Base-by-base conservation (phyloP, 371 early-diverging fungal species). In the Sporodiniella umbellata region DNA sequence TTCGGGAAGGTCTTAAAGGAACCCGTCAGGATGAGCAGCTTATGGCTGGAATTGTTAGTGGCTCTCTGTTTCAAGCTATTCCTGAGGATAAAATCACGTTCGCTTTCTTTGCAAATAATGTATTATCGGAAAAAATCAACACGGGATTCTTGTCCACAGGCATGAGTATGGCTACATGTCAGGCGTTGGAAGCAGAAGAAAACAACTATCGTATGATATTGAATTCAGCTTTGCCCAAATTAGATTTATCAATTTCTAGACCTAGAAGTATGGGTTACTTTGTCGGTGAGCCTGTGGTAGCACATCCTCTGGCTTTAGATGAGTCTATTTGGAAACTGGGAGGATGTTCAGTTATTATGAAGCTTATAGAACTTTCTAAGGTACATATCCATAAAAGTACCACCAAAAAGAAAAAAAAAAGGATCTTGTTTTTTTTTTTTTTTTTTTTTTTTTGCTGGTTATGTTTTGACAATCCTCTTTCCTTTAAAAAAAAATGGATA, bases 271-370 rank as follows among this genome's bases (percentile, higher is more conserved):
- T 78, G 56, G 80, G 76, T 14, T 64, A 74, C 26, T 51, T 87
- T 12, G 52, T 59, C 3, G 87, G 87, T 8, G 66, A 75, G 21
- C 80, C 83, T 0, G 64, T 78, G 22, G 63, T 79, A 1, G 83
- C 83, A 4, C 68, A 76, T 54, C 75, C 81, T n/a, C 67, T 75
- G 60, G 75, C 83, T 18, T 46, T 83, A 40, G 83, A 84, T 58
- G 87, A 88, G 48, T 79, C 86, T 0, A 73, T 87, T 33, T 87
- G 87, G 87, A 86, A 83, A 39, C 71, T 87, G 42, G 87, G 88
- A 5, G 87, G 88, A 1, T 84, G 84, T 53, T 78, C 80, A 11
- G 70, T 87, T 15, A 78, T 81, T 1, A 53, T 88, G 28, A 78
- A 78, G 30, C 56, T 88, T 8, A 75, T 86, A 26, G 84, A 86